Conservation (phyloP, 345 rosid species). For the Euphorbia lathyris region DNA sequence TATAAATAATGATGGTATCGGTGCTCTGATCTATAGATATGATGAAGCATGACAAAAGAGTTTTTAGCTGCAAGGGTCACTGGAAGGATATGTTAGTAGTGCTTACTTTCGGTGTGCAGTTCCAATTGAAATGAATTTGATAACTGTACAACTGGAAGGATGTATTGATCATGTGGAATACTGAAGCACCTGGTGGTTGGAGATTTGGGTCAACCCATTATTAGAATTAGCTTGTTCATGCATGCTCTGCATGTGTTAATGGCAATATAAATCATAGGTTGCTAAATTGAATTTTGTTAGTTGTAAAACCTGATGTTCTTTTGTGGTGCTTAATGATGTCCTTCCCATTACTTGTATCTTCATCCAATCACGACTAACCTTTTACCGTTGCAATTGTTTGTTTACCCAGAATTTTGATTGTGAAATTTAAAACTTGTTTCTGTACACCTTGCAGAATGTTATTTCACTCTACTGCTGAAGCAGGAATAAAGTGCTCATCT, state of each 20-base stretch:
- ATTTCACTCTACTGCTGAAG: slow-evolving; percentile 9
- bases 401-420: neutral
- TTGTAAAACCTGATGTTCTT: neutral
- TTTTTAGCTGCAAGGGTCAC: neutral
- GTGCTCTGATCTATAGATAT: neutral
- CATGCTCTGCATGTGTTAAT: neutral
- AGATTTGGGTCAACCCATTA: neutral
- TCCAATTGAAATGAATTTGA: neutral
- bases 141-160: neutral
- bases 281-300: neutral
- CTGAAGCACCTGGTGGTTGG: neutral
- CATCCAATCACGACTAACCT: neutral
- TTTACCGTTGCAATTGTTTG: neutral
- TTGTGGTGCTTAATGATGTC: neutral
- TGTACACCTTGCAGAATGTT: slow-evolving; percentile 19
- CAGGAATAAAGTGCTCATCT: slow-evolving; percentile 24
- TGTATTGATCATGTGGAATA: neutral
- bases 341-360: neutral
- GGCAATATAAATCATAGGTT: neutral
- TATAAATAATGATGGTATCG: neutral
- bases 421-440: slow-evolving; percentile 1
- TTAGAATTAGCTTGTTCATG: neutral
- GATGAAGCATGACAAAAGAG: neutral
- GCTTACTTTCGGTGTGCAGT: neutral
- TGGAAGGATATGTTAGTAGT: neutral